Evolutionary conservation across 2,329 filamentous ascomycete genomes (phyloP).

Genomic region (Ascochyta pisi): DNA sequence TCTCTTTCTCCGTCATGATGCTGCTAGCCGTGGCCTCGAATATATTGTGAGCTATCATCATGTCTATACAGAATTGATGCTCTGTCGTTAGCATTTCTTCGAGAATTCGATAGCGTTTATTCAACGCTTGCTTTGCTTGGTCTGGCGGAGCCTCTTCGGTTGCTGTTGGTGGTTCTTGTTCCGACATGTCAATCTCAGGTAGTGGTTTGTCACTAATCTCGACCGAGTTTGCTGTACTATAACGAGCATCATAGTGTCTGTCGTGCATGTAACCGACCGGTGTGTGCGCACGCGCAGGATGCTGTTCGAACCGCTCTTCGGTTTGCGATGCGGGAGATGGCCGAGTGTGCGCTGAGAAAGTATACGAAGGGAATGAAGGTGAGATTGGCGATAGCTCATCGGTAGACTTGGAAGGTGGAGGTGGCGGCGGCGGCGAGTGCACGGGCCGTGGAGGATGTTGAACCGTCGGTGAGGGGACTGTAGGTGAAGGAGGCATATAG

Average conservation of each 20-base stretch:
- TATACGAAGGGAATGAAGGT: slow-evolving; percentile 8
- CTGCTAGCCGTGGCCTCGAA: slow-evolving; percentile 92
- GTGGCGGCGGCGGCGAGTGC: slow-evolving; percentile 57
- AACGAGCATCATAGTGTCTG: slow-evolving; percentile 25
- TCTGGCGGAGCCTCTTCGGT: slow-evolving; percentile 28
- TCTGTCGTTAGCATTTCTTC: slow-evolving; percentile 95
- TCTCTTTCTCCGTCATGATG: slow-evolving; percentile 80
- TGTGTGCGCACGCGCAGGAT: slow-evolving; percentile 32
- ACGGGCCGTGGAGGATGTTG: slow-evolving; percentile 53
- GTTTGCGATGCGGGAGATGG: slow-evolving; percentile 14
- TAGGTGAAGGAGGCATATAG: slow-evolving; percentile 31
- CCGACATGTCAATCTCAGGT: slow-evolving; percentile 1
- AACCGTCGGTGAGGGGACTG: slow-evolving; percentile 33
- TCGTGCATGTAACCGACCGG: slow-evolving; percentile 29
- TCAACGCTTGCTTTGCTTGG: slow-evolving; percentile 55
- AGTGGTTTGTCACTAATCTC: slow-evolving; percentile 19
- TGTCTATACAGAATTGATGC: slow-evolving; percentile 86
- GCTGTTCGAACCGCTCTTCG: slow-evolving; percentile 31
- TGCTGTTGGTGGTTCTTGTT: slow-evolving; percentile 10
- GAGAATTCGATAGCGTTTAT: slow-evolving; percentile 81
- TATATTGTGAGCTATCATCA: slow-evolving; percentile 97
- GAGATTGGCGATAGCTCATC: slow-evolving; percentile 21
- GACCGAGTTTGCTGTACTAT: slow-evolving; percentile 27
- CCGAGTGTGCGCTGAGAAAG: slow-evolving; percentile 5
- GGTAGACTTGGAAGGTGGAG: slow-evolving; percentile 24